Conservation (phyloP, 768 basidiomycete genomes). For the Pleurotus pulmonarius region DNA sequence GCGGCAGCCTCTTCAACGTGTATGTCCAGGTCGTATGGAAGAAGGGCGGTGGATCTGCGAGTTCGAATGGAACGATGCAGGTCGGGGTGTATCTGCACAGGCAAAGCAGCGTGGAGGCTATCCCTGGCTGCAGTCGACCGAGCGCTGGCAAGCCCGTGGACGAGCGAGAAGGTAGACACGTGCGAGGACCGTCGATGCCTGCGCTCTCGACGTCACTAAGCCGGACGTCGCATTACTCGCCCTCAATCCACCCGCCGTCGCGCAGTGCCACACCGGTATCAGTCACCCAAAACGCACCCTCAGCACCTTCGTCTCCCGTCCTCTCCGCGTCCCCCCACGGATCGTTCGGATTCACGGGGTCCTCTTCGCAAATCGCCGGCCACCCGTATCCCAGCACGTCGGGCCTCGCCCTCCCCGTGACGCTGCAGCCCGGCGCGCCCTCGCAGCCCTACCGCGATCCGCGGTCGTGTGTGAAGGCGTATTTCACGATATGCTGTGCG, state of each 20-base stretch:
- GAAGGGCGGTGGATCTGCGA: constrained; percentile 38
- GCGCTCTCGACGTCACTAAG: constrained; percentile 26
- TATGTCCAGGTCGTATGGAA: constrained; percentile 87
- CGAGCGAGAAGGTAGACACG: constrained; percentile 12
- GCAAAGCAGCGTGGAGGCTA: constrained; percentile 75
- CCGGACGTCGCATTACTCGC: constrained; percentile 36
- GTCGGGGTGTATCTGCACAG: constrained; percentile 88
- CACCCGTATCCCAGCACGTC: constrained; percentile 4
- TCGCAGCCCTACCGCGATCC: constrained; percentile 74
- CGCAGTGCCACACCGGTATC: constrained; percentile 41
- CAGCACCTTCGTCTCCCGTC: constrained; percentile 17
- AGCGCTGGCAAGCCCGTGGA: constrained; percentile 13
- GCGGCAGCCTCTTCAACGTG: constrained; percentile 83
- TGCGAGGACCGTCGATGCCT: constrained; percentile 29
- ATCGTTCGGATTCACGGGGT: constrained; percentile 8
- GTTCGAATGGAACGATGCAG: constrained; percentile 36
- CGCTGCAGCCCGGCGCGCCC: constrained; percentile 45
- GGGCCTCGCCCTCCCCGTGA: constrained; percentile 30
- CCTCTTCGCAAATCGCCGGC: constrained; percentile 7
- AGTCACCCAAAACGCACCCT: constrained; percentile 11
- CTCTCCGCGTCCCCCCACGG: constrained; percentile 18
- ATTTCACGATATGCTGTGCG: constrained; percentile 81
- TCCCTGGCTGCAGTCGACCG: constrained; percentile 70
- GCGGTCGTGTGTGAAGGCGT: constrained; percentile 66
- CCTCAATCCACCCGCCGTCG: constrained; percentile 40